Percentiles rank a stretch among this genome's conserved stretches.
phyloP scores from a whole-genome alignment of 768 basidiomycete species.

The Tephrocybe rancida region DNA sequence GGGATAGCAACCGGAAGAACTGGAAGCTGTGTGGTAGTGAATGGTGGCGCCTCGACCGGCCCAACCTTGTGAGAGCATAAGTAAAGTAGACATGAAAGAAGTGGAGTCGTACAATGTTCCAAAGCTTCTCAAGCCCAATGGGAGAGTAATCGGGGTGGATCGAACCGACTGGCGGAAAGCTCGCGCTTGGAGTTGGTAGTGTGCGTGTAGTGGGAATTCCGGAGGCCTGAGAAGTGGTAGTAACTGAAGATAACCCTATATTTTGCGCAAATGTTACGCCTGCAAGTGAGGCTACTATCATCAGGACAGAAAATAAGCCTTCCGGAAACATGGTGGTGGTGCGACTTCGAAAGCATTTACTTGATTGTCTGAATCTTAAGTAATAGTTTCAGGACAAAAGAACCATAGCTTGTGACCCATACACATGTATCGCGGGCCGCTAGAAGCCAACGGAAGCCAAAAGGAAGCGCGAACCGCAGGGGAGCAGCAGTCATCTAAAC shows the following conservation, averaged over 20 bases:
- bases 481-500: too few relatives aligned
- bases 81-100: not conserved
- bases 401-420: not conserved
- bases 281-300: not conserved
- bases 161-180: conserved; percentile 42
- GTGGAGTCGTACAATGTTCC: conserved; percentile 33
- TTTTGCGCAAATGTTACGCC: not conserved
- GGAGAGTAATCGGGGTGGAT: conserved; percentile 41
- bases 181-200: conserved; percentile 6
- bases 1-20: conserved; percentile 39
- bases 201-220: not conserved
- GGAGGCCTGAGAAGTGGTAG: not conserved
- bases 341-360: not conserved
- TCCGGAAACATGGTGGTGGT: not conserved
- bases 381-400: not conserved
- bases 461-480: too few relatives aligned
- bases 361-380: too few relatives aligned
- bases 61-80: conserved; percentile 33
- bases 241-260: not conserved
- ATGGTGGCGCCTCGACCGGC: conserved; percentile 43
- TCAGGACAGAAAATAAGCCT: not conserved
- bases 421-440: not conserved
- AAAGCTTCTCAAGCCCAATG: conserved; percentile 38
- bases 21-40: conserved; percentile 45
- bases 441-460: too few relatives aligned